Evolutionary conservation across 2,329 filamentous ascomycete genomes (phyloP).

Genomic region (Epichloe gansuensis): DNA sequence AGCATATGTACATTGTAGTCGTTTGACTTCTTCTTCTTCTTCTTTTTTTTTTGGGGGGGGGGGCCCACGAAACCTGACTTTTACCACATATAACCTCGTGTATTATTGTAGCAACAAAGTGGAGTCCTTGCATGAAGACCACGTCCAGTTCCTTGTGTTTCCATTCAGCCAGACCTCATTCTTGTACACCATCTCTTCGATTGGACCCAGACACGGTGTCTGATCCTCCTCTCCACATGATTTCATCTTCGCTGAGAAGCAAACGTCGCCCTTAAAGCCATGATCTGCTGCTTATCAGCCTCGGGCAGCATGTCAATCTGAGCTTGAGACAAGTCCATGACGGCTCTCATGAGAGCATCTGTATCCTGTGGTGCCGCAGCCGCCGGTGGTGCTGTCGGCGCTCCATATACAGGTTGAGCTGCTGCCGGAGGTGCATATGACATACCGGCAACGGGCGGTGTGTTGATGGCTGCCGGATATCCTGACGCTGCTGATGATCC

Average conservation of each 20-base stretch:
- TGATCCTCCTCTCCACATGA: background rate
- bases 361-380: conserved; percentile 39
- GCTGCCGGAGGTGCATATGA: conserved; percentile 33
- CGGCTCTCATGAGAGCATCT: conserved; percentile 64
- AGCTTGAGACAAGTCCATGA: conserved; percentile 67
- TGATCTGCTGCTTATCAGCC: conserved; percentile 63
- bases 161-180: background rate
- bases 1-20: background rate
- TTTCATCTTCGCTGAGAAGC: conserved; percentile 25
- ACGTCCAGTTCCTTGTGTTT: background rate
- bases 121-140: background rate
- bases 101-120: background rate
- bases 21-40: background rate
- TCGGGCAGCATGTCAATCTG: conserved; percentile 70
- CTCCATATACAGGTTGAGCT: conserved; percentile 23
- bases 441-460: conserved; percentile 32
- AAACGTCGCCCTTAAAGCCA: conserved; percentile 59
- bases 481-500: conserved; percentile 19
- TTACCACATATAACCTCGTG: background rate
- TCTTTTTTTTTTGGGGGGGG: background rate
- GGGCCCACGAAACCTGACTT: background rate
- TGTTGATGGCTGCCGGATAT: conserved; percentile 30
- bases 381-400: conserved; percentile 15
- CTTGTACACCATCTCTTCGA: background rate
- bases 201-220: background rate